Conservation (phyloP, 1,284 basidiomycete species). For the Violaceomyces palustris region DNA sequence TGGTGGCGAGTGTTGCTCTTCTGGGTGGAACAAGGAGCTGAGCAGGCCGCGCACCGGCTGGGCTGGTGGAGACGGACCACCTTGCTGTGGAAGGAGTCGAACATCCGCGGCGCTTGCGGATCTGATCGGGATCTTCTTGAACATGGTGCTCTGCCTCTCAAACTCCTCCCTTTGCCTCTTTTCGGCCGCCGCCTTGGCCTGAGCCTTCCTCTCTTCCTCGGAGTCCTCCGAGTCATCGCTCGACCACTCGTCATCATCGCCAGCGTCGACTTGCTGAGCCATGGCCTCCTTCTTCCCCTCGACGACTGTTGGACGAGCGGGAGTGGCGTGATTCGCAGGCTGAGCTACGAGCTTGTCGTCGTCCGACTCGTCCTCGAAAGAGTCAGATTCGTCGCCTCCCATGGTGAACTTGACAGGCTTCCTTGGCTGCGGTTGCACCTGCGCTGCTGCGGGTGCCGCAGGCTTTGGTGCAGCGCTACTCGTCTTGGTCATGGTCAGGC, state of each 20-base stretch:
- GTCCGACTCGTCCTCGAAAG: constrained; percentile 26
- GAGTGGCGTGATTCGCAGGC: background rate
- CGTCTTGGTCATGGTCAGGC: constrained; percentile 32
- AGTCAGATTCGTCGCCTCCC: constrained; percentile 41
- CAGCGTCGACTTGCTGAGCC: constrained; percentile 6
- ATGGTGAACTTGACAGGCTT: constrained; percentile 43
- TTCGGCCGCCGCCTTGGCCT: constrained; percentile 51
- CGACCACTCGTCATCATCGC: constrained; percentile 49
- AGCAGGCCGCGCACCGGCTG: constrained; percentile 43
- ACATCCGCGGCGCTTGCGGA: constrained; percentile 48
- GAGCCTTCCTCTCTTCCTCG: constrained; percentile 46
- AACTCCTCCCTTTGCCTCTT: constrained; percentile 59
- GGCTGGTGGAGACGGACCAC: constrained; percentile 10
- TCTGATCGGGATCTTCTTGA: constrained; percentile 66
- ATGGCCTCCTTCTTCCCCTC: background rate
- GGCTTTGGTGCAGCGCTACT: constrained; percentile 17
- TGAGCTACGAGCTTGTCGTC: constrained; percentile 27
- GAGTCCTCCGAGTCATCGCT: constrained; percentile 51
- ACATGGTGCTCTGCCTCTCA: constrained; percentile 68
- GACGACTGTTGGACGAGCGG: background rate
- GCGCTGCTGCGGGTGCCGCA: too few species aligned
- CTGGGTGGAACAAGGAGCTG: constrained; percentile 47
- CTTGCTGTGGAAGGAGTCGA: constrained; percentile 7
- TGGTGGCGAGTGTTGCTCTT: constrained; percentile 41
- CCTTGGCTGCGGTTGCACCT: too few species aligned